phyloP scores from a whole-genome alignment of 305 asterid species.

The Fraxinus xanthoxyloides region DNA sequence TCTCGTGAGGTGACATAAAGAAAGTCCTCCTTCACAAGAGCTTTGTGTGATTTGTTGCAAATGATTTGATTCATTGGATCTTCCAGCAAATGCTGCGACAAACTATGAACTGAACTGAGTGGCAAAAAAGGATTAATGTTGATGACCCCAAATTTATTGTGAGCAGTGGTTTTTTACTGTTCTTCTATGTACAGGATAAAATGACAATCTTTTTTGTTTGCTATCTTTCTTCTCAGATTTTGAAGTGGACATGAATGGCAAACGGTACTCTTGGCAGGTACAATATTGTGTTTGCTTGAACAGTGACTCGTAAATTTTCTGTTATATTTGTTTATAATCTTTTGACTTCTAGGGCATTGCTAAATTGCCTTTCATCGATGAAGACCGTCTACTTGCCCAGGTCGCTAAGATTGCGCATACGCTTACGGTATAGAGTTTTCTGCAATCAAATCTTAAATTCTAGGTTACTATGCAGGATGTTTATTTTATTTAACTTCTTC shows the following conservation, averaged over 20 bases:
- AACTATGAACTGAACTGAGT: neutral
- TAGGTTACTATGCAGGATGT: constrained; percentile 13
- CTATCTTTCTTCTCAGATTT: constrained; percentile 59
- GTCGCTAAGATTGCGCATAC: constrained; percentile 86
- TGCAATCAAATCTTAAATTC: neutral
- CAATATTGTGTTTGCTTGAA: constrained; percentile 1
- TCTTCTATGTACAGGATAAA: constrained; percentile 8
- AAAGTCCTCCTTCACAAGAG: neutral
- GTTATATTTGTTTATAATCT: neutral
- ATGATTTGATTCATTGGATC: neutral
- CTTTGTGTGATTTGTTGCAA: neutral
- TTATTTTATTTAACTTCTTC: constrained; percentile 25
- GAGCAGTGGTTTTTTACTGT: neutral
- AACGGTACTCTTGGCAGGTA: constrained; percentile 97
- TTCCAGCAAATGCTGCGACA: neutral
- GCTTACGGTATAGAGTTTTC: constrained; percentile 56
- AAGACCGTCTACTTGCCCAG: constrained; percentile 77
- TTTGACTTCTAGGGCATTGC: constrained; percentile 66
- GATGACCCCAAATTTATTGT: neutral
- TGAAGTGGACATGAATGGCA: constrained; percentile 97
- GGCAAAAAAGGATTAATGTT: neutral
- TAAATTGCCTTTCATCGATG: constrained; percentile 93
- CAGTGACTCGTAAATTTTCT: neutral
- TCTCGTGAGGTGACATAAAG: neutral
- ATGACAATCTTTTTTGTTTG: constrained; percentile 8